phyloP scores from a whole-genome alignment of 2,329 filamentous ascomycete species.

The Hypoxylon sp. region DNA sequence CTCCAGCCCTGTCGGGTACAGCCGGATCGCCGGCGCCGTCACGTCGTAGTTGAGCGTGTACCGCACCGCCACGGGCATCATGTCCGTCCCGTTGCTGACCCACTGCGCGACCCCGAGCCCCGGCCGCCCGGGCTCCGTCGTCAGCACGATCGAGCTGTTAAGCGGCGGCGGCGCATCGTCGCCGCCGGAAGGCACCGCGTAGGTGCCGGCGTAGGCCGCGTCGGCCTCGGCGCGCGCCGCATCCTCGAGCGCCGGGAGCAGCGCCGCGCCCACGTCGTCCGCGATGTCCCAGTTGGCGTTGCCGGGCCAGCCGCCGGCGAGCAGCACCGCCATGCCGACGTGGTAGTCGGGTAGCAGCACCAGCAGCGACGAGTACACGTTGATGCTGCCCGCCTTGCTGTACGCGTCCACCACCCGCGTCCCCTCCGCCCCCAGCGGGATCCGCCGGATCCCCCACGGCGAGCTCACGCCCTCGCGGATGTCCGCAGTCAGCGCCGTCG shows the following conservation, averaged over 20 bases:
- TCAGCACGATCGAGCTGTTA: constrained; percentile 37
- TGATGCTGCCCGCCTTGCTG: constrained; percentile 44
- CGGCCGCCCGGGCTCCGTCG: constrained; percentile 35
- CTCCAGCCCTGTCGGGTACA: constrained; percentile 43
- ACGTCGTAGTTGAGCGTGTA: constrained; percentile 42
- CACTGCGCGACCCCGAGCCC: constrained; percentile 40
- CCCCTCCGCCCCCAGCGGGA: constrained; percentile 36
- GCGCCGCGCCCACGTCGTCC: constrained; percentile 35
- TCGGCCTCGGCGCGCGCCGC: constrained; percentile 38
- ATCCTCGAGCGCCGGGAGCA: constrained; percentile 41
- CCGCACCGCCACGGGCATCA: constrained; percentile 38
- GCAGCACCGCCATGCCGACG: constrained; percentile 39
- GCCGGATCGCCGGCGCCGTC: constrained; percentile 37
- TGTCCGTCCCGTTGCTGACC: constrained; percentile 44
- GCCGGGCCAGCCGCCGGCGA: constrained; percentile 41
- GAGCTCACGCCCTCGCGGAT: constrained; percentile 49
- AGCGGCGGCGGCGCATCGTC: not conserved
- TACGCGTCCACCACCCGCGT: constrained; percentile 44
- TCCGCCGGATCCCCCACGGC: constrained; percentile 55
- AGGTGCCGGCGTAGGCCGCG: constrained; percentile 36
- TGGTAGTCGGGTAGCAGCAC: constrained; percentile 44
- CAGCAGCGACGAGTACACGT: constrained; percentile 40
- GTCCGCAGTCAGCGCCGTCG: constrained; percentile 49
- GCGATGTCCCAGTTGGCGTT: constrained; percentile 46
- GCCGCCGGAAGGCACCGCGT: constrained; percentile 12